Conservation (phyloP, 495 filamentous ascomycete species). For the Tuber indicum region DNA sequence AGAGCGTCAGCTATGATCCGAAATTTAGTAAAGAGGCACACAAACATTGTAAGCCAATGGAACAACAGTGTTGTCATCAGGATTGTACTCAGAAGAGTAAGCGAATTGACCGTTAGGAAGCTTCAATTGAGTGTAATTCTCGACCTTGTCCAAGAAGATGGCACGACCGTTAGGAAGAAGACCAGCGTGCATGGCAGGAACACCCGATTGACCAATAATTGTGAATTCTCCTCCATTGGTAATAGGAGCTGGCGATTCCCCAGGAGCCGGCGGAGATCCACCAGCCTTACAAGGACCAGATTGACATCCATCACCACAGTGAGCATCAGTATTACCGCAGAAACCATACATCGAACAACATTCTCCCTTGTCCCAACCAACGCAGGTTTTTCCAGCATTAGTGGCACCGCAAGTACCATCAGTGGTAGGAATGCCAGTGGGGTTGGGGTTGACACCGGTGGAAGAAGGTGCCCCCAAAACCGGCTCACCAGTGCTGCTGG, state of each 20-base stretch:
- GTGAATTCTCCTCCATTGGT: slow-evolving; percentile 46
- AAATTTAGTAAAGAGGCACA: slow-evolving; percentile 4
- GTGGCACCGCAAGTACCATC: slow-evolving; percentile 44
- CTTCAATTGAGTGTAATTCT: slow-evolving; percentile 55
- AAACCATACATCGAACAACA: slow-evolving; percentile 41
- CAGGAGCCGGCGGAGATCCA: slow-evolving; percentile 29
- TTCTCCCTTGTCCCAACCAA: slow-evolving; percentile 32
- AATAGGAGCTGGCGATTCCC: slow-evolving; percentile 28
- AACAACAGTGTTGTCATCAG: slow-evolving; percentile 47
- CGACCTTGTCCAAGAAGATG: slow-evolving; percentile 59
- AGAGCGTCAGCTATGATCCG: not conserved
- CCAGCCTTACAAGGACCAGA: slow-evolving; percentile 42
- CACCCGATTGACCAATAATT: slow-evolving; percentile 52
- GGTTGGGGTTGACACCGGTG: not conserved
- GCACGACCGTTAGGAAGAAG: slow-evolving; percentile 56
- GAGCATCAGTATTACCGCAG: slow-evolving; percentile 44
- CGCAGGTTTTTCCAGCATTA: slow-evolving; percentile 41
- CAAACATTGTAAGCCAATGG: slow-evolving; percentile 48
- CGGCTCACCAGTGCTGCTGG: slow-evolving; percentile 21
- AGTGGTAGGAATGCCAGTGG: slow-evolving; percentile 33
- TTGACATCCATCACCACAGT: slow-evolving; percentile 49
- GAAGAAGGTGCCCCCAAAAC: slow-evolving; percentile 38
- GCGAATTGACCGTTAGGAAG: slow-evolving; percentile 53
- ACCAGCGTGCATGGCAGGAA: slow-evolving; percentile 59
- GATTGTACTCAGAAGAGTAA: slow-evolving; percentile 57